These are phyloP conservation scores for Herpetospermum pedunculosum DNA, from an alignment of 306 rosid genomes.

Conservation along the genomic window DNA sequence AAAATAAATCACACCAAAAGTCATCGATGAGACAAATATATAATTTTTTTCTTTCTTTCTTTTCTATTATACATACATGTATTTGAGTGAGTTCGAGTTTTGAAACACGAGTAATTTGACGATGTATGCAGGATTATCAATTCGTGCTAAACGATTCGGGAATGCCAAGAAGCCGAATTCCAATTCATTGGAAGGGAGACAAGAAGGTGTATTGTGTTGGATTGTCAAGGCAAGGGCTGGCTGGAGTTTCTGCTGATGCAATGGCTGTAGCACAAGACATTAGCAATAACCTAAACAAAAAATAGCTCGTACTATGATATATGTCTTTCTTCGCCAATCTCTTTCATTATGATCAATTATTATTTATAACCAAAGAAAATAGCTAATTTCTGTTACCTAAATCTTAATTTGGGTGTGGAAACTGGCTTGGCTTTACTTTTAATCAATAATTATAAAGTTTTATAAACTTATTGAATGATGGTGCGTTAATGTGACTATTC, in stretches of 20 bases:
- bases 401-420: neutral
- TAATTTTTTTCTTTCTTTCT: too few species aligned
- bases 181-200: conserved; percentile 54
- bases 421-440: neutral
- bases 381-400: neutral
- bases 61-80: too few species aligned
- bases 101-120: neutral
- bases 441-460: too few species aligned
- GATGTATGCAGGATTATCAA: conserved; percentile 26
- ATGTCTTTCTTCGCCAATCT: neutral
- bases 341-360: neutral
- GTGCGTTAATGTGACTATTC: too few species aligned
- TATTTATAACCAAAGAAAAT: too few species aligned
- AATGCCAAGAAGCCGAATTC: conserved; percentile 29
- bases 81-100: too few species aligned
- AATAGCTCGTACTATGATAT: too few species aligned
- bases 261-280: conserved; percentile 30
- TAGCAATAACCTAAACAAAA: neutral
- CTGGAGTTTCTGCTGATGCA: conserved; percentile 42
- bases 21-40: too few species aligned
- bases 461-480: too few species aligned
- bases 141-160: conserved; percentile 29
- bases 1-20: too few species aligned
- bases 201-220: conserved; percentile 44
- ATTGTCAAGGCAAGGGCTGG: conserved; percentile 33